phyloP scores from a whole-genome alignment of 2,329 filamentous ascomycete genomes.

The Ceratocystis eucalypticola region DNA sequence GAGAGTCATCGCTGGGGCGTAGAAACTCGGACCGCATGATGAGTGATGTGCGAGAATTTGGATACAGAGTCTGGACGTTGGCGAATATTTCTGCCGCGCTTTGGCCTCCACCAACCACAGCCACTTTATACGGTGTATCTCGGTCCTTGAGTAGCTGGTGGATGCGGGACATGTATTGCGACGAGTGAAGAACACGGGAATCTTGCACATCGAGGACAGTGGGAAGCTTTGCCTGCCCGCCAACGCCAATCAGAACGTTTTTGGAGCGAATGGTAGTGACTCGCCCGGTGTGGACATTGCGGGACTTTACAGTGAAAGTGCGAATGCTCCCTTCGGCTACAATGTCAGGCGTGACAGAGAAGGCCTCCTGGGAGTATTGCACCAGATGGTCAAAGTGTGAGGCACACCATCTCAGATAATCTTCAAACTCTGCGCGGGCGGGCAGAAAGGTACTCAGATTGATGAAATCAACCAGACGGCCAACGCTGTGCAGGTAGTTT shows the following conservation, averaged over 20 bases:
- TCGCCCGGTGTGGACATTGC: conserved; percentile 44
- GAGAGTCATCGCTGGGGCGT: conserved; percentile 85
- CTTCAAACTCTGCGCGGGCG: conserved; percentile 77
- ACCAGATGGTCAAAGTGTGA: conserved; percentile 61
- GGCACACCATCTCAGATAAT: conserved; percentile 90
- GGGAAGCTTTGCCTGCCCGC: conserved; percentile 56
- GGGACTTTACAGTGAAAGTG: conserved; percentile 54
- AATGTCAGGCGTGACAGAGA: conserved; percentile 51
- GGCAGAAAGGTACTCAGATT: conserved; percentile 85
- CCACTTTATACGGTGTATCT: conserved; percentile 51
- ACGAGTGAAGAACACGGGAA: conserved; percentile 73
- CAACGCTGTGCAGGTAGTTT: conserved; percentile 77
- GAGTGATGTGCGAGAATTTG: conserved; percentile 62
- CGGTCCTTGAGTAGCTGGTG: conserved; percentile 44
- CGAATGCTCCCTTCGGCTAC: conserved; percentile 35
- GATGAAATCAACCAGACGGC: conserved; percentile 75
- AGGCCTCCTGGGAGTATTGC: conserved; percentile 63
- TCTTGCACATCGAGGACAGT: conserved; percentile 53
- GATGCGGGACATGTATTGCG: conserved; percentile 59
- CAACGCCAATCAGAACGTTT: conserved; percentile 50
- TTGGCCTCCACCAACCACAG: conserved; percentile 79
- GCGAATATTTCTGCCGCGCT: conserved; percentile 92
- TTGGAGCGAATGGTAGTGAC: conserved; percentile 41
- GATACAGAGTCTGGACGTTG: conserved; percentile 70
- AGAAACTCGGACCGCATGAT: conserved; percentile 74